Conservation (phyloP, 441 rosid species). For the Aquilaria agallochum region DNA sequence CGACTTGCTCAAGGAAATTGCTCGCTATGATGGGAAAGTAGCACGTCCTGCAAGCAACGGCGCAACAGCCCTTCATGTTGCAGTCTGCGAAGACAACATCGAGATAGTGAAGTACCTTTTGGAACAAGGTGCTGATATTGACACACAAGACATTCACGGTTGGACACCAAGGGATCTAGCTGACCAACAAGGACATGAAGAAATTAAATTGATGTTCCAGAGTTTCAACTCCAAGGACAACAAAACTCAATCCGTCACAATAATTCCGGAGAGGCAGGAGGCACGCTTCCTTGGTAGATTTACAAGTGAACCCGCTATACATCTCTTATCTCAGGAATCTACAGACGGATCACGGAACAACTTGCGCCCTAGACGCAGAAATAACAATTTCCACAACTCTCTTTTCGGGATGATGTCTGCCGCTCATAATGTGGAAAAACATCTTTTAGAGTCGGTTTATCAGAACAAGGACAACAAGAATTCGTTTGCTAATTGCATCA, state of each 20-base stretch:
- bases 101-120: constrained; percentile 64
- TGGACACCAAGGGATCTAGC: constrained; percentile 69
- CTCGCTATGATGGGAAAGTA: constrained; percentile 45
- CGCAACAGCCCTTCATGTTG: constrained; percentile 61
- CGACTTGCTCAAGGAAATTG: constrained; percentile 51
- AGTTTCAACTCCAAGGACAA: constrained; percentile 6
- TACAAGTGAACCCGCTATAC: constrained; percentile 48
- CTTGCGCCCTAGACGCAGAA: constrained; percentile 44
- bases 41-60: constrained; percentile 43
- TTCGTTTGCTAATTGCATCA: constrained; percentile 16
- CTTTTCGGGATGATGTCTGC: constrained; percentile 64
- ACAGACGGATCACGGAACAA: constrained; percentile 37
- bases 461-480: not conserved
- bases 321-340: constrained; percentile 26
- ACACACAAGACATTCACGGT: constrained; percentile 53
- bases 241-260: constrained; percentile 23
- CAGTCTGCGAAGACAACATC: constrained; percentile 64
- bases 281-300: constrained; percentile 42
- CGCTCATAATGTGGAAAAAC: constrained; percentile 38
- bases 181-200: constrained; percentile 82
- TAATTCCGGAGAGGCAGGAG: constrained; percentile 37
- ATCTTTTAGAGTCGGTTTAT: too few species aligned
- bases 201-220: constrained; percentile 44
- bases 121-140: constrained; percentile 53
- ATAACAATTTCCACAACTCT: constrained; percentile 54